Evolutionary conservation across 2,329 filamentous ascomycete species (phyloP).

Genomic region (Hortaea sp.): DNA sequence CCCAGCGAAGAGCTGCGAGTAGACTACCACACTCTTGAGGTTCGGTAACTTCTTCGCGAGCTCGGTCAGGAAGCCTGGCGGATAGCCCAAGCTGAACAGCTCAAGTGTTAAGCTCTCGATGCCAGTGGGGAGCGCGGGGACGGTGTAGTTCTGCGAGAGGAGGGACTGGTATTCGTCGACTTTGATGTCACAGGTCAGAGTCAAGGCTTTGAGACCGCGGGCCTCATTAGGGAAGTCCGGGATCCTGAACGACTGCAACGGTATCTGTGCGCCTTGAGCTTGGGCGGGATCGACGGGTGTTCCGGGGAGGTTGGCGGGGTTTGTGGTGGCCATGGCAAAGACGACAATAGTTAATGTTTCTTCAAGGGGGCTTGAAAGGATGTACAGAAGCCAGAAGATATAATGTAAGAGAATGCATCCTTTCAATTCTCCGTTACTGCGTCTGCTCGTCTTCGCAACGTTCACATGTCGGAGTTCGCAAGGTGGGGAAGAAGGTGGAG

Average conservation of each 20-base stretch:
- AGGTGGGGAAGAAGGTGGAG: not conserved
- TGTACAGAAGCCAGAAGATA: not conserved
- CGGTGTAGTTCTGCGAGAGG: conserved; percentile 25
- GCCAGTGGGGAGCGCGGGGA: conserved; percentile 29
- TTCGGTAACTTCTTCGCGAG: conserved; percentile 32
- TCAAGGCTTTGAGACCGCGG: conserved; percentile 34
- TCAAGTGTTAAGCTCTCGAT: conserved; percentile 39
- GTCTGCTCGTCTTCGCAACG: not conserved
- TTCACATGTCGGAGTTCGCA: not conserved
- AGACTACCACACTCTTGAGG: conserved; percentile 35
- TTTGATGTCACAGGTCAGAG: conserved; percentile 40
- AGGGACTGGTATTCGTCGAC: conserved; percentile 35
- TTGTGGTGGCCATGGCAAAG: conserved; percentile 11
- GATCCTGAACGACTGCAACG: conserved; percentile 35
- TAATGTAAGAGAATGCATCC: not conserved
- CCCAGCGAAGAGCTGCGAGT: conserved; percentile 37
- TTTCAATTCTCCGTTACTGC: not conserved
- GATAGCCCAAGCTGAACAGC: conserved; percentile 40
- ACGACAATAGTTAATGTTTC: not conserved
- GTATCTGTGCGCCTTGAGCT: conserved; percentile 37
- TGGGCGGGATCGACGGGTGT: conserved; percentile 13
- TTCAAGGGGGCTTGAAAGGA: not conserved
- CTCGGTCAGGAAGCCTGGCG: conserved; percentile 31
- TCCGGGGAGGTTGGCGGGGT: conserved; percentile 8
- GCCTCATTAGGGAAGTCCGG: conserved; percentile 37